phyloP scores from a whole-genome alignment of 129 eudicot genomes.

The Chrysanthemum lavandulifolium region DNA sequence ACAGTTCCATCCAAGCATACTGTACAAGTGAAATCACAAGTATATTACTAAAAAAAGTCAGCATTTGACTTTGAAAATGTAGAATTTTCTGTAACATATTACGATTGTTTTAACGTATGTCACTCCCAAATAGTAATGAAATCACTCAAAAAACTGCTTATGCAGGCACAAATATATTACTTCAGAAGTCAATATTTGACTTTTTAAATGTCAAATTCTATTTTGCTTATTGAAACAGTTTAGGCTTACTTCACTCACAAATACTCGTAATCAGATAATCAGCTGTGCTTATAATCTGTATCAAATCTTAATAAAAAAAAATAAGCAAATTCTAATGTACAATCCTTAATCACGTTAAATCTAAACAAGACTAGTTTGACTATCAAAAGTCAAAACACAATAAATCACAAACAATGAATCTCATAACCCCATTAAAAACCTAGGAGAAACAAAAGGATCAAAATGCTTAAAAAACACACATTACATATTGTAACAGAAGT shows the following conservation, averaged over 20 bases:
- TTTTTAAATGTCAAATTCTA: background rate
- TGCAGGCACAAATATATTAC: background rate
- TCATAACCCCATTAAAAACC: no score
- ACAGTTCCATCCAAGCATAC: slow-evolving; percentile 96
- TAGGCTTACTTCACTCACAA: background rate
- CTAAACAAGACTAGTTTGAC: background rate
- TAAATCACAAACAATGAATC: no score
- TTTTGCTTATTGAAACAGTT: no score
- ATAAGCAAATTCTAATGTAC: background rate
- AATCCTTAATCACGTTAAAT: background rate
- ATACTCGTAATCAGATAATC: background rate
- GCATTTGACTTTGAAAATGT: slow-evolving; percentile 13
- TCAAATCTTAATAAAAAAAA: background rate
- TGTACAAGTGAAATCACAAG: slow-evolving; percentile 29
- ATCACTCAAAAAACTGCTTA: background rate
- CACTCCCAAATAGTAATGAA: background rate
- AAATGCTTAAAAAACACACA: no score
- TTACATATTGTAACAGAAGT: background rate
- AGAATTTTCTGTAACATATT: background rate
- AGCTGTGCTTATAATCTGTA: background rate
- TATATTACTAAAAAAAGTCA: slow-evolving; percentile 14
- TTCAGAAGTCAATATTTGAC: background rate
- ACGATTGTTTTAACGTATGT: background rate
- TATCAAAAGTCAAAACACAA: background rate
- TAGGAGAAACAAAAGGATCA: no score